Percentiles rank a stretch among this genome's conserved stretches.
phyloP scores from a whole-genome alignment of 805 yeast species.

The Lipomyces yamanashiensis region DNA sequence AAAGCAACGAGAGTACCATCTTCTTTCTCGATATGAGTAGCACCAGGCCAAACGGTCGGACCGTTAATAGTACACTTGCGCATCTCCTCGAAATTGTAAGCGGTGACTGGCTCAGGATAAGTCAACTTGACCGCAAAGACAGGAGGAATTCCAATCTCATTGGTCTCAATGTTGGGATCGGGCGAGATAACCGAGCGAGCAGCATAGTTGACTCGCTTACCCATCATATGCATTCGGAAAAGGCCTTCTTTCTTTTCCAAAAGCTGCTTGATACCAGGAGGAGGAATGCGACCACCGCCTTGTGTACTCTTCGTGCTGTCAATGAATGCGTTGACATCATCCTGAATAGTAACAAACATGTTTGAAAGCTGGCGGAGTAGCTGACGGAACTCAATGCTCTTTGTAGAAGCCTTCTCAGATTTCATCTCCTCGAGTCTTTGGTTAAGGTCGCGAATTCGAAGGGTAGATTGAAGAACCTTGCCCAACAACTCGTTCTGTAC shows the following conservation, averaged over 20 bases:
- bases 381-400: slow-evolving; percentile 43
- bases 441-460: slow-evolving; percentile 84
- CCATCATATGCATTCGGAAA: slow-evolving; percentile 99
- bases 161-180: slow-evolving; percentile 96
- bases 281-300: slow-evolving; percentile 68
- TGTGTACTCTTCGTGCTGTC: slow-evolving; percentile 88
- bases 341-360: slow-evolving; percentile 91
- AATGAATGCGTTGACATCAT: slow-evolving; percentile 90
- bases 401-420: slow-evolving; percentile 52
- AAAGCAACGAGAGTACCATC: slow-evolving; percentile 84
- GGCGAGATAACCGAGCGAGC: slow-evolving; percentile 99
- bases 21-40: slow-evolving; percentile 92
- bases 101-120: slow-evolving; percentile 97
- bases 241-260: slow-evolving; percentile 98
- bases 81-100: slow-evolving; percentile 85
- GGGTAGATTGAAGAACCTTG: slow-evolving; percentile 75
- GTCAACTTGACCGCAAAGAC: slow-evolving; percentile 95
- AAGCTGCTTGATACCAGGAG: slow-evolving; percentile 97
- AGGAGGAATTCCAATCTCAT: slow-evolving; percentile 98
- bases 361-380: slow-evolving; percentile 84
- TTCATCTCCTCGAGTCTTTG: slow-evolving; percentile 73
- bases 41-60: slow-evolving; percentile 99
- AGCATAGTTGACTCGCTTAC: slow-evolving; percentile 98
- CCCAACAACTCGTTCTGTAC: slow-evolving; percentile 87
- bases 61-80: slow-evolving; percentile 97